Evolutionary conservation across 441 rosid species (phyloP), one percentile per base, ranked within the genome.

Genomic region (Populus hybrid): DNA sequence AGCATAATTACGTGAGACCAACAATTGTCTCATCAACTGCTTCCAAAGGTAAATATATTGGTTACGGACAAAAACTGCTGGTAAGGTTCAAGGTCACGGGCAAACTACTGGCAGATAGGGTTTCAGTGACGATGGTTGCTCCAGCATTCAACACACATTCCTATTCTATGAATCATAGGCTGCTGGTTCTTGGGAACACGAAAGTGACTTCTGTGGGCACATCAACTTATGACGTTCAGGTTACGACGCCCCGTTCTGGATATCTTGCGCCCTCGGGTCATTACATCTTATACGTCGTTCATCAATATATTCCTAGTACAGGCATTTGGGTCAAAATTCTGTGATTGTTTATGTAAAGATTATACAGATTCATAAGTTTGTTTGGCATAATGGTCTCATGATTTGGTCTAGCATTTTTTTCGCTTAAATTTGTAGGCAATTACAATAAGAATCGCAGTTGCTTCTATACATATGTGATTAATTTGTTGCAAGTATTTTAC

Each of bases 131-230:
- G 54, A 84, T 93, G 68, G 74, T 91, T 42, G 83, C 96, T 20
- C 98, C 99, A 20, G 81, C 96, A 1, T 93, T 95, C 74, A 82
- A 92, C 11, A 93, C 97, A 0, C 97, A 95, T 80, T 91, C 94
- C 0, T 89, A 92, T 20, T 86, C 90, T 2, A 93, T 95, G 99
- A 95, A 89, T 72, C 97, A 91, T 83, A 91, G 93, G 78, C 81
- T 91, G 90, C 83, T 95, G 67, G 83, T 86, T 42, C 83, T 95
- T 57, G 89, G 82, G 71, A 76, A 80, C 24, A 85, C 88, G 46
- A 74, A 70, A 4, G 83, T 71, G 67, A 75, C 76, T 26, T 67
- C 50, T 30, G 76, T 69, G 14, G 82, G 76, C 11, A 34, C 84
- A 1, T 65, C 70, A 35, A 32, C 78, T 0, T 90, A 88, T 61